Evolutionary conservation across 768 basidiomycete genomes (phyloP), one percentile per base, ranked within the genome.

Genomic region (Mycena crocata): DNA sequence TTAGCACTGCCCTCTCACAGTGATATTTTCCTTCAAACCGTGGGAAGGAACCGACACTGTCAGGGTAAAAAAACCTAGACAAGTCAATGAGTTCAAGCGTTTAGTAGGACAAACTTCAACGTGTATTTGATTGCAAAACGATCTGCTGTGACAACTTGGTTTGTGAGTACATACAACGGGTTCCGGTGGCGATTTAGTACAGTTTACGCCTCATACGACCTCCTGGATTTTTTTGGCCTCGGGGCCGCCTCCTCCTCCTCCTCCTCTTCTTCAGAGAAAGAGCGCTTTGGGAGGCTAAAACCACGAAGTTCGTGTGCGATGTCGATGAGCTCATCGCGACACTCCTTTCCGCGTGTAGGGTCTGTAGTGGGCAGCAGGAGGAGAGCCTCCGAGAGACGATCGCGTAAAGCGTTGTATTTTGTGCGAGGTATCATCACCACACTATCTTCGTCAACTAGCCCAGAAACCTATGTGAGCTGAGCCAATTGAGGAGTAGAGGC

Each of bases 221-320:
- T 37, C 35, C 35, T 8, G 15, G 35, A 8, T 15, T 37, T 37
- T 15, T 37, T 17, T 5, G 30, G 23, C n/a, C 2, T 37, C 5
- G 13, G 51, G n/a, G n/a, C n/a, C 9, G 5, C 35, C 35, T 24
- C 39, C 6, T 37, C 24, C 3, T 39, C 24, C 21, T 40, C 34
- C 10, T 54, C 23, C 4, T 21, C 34, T 19, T 39, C 35, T 7
- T 7, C 32, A 12, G 35, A 9, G 5, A 24, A 55, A 8, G 32
- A 17, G 8, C 35, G n/a, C 6, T 28, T 21, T 26, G 19, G 6
- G 2, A 32, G 54, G n/a, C 54, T 35, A 15, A 59, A 49, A 13
- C 14, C 3, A 15, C 57, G 45, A 34, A 59, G 45, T 15, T 59
- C 57, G 23, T 59, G 57, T 5, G 46, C 57, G 30, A 59, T 32